Percentiles rank a stretch among this genome's conserved stretches.
Evolutionary conservation across 2,329 filamentous ascomycete species (phyloP).

Genomic region (Aotearoamyces nothofagi): DNA sequence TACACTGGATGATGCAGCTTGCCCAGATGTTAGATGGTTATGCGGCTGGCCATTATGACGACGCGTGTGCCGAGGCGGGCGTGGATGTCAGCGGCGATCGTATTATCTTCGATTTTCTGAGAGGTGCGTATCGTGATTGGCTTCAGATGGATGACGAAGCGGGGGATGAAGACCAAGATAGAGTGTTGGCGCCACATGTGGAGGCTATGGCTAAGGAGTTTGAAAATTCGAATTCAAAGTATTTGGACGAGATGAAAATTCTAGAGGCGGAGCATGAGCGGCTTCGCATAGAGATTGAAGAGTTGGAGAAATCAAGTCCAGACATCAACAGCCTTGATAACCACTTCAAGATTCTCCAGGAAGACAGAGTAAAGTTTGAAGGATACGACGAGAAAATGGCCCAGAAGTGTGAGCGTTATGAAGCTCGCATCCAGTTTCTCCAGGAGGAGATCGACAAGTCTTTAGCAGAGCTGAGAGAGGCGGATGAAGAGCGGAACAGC

Average conservation of each 20-base stretch:
- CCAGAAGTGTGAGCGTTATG: slow-evolving; percentile 79
- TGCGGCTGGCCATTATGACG: slow-evolving; percentile 63
- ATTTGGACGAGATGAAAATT: slow-evolving; percentile 67
- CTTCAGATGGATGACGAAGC: slow-evolving; percentile 82
- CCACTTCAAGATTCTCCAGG: slow-evolving; percentile 84
- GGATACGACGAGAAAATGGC: slow-evolving; percentile 80
- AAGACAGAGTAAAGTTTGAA: slow-evolving; percentile 90
- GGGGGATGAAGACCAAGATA: slow-evolving; percentile 68
- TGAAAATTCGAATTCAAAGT: slow-evolving; percentile 69
- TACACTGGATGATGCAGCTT: slow-evolving; percentile 99
- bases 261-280: slow-evolving; percentile 76
- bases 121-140: slow-evolving; percentile 85
- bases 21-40: slow-evolving; percentile 88
- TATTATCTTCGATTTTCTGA: slow-evolving; percentile 88
- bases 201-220: slow-evolving; percentile 81
- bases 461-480: slow-evolving; percentile 57
- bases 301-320: slow-evolving; percentile 73
- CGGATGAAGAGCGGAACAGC: slow-evolving; percentile 64
- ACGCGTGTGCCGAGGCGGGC: slow-evolving; percentile 76
- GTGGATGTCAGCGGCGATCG: slow-evolving; percentile 79
- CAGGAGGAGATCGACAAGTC: slow-evolving; percentile 76
- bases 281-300: slow-evolving; percentile 73
- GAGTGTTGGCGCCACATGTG: slow-evolving; percentile 68
- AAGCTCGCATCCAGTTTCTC: slow-evolving; percentile 64
- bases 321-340: slow-evolving; percentile 75